Percentiles rank a stretch among this genome's conserved stretches.
phyloP scores from a whole-genome alignment of 2,329 filamentous ascomycete species.

The Biscogniauxia mediterranea region DNA sequence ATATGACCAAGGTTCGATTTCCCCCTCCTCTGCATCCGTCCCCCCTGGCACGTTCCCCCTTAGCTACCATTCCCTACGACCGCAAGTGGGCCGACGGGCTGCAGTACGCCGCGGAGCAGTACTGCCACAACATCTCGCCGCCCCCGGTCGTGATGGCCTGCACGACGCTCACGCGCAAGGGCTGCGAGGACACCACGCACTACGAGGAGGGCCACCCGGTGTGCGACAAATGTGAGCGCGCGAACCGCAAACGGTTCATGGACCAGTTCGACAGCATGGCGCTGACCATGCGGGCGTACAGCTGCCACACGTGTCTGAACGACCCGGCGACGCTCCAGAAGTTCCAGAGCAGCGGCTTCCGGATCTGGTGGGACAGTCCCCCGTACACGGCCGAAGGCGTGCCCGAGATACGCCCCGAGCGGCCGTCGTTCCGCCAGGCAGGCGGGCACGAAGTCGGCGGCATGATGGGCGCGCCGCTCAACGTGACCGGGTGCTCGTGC shows the following conservation, averaged over 20 bases:
- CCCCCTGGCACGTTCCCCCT: background rate
- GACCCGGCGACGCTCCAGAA: background rate
- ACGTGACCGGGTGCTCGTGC: slow-evolving; percentile 11
- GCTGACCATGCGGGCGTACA: slow-evolving; percentile 7
- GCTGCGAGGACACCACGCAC: slow-evolving; percentile 13
- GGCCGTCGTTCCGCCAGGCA: background rate
- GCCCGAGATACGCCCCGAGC: background rate
- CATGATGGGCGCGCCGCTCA: background rate
- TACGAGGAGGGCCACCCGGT: slow-evolving; percentile 1
- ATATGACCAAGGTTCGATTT: background rate
- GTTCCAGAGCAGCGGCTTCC: background rate
- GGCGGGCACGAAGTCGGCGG: background rate
- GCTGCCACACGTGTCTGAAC: slow-evolving; percentile 1
- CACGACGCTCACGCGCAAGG: background rate
- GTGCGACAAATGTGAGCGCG: slow-evolving; percentile 6
- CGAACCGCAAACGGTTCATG: background rate
- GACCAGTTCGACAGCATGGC: background rate
- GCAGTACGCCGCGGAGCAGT: background rate
- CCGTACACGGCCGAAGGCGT: background rate
- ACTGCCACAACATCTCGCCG: background rate
- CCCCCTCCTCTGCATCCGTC: slow-evolving; percentile 8
- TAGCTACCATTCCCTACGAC: slow-evolving; percentile 7
- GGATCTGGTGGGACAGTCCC: background rate
- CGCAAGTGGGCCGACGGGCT: slow-evolving; percentile 3
- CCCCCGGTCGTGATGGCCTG: background rate